phyloP scores from a whole-genome alignment of 805 yeast species.

The Brettanomyces naardenensis region DNA sequence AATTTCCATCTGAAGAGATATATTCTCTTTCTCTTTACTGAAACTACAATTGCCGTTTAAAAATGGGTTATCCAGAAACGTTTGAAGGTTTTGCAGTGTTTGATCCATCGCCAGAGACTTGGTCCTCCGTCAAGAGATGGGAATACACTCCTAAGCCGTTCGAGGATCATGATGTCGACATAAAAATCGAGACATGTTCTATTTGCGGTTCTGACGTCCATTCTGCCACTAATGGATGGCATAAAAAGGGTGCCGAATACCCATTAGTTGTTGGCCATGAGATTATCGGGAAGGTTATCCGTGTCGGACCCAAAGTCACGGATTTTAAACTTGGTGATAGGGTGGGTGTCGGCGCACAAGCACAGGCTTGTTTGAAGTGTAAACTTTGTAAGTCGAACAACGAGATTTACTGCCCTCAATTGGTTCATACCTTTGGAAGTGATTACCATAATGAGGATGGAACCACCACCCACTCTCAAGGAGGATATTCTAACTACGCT shows the following conservation, averaged over 20 bases:
- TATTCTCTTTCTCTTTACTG: too few species aligned
- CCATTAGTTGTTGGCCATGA: constrained; percentile 53
- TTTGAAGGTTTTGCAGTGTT: constrained; percentile 32
- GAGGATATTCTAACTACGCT: constrained; percentile 64
- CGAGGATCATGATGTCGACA: constrained; percentile 34
- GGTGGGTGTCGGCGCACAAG: constrained; percentile 76
- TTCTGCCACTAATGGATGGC: constrained; percentile 43
- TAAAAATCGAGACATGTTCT: constrained; percentile 37
- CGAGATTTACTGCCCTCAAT: constrained; percentile 34
- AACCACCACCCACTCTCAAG: constrained; percentile 32
- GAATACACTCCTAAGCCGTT: constrained; percentile 30
- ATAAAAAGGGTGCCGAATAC: constrained; percentile 19
- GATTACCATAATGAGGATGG: constrained; percentile 21
- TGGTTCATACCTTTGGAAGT: constrained; percentile 29
- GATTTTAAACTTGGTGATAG: constrained; percentile 57
- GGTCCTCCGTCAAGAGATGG: constrained; percentile 25
- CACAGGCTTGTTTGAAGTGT: constrained; percentile 52
- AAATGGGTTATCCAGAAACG: constrained; percentile 25
- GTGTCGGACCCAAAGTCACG: constrained; percentile 50
- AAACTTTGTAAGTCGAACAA: constrained; percentile 45
- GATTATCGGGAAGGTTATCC: constrained; percentile 50
- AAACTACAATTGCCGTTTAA: too few species aligned
- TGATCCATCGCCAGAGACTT: constrained; percentile 23
- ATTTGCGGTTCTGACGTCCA: constrained; percentile 60
- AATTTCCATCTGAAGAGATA: too few species aligned